Percentiles rank a stretch among this genome's conserved stretches.
Evolutionary conservation across 2,329 filamentous ascomycete species (phyloP).

Genomic region (Ophiostoma tasmaniense): DNA sequence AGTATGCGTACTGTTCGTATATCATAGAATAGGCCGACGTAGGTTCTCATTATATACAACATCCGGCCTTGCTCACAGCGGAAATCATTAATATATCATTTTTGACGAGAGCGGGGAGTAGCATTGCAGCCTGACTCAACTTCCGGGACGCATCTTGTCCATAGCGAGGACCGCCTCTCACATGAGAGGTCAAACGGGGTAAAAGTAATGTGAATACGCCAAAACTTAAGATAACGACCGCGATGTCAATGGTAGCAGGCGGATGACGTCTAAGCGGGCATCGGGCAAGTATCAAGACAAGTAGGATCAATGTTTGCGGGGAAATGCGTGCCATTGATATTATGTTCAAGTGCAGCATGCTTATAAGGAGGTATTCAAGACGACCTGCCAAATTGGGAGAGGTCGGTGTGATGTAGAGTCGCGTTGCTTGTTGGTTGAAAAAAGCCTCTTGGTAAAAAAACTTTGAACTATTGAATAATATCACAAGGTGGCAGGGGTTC

Average conservation of each 20-base stretch:
- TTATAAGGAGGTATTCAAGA: background rate
- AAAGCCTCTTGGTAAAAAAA: background rate
- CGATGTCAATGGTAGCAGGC: background rate
- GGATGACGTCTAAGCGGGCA: background rate
- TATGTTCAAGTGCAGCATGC: background rate
- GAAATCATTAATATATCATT: too few species aligned
- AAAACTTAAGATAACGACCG: too few species aligned
- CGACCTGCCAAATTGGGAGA: background rate
- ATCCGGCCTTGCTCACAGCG: too few species aligned
- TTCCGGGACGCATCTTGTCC: too few species aligned
- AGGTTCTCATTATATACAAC: too few species aligned
- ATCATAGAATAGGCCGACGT: too few species aligned
- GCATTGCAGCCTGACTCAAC: too few species aligned
- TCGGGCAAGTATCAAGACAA: background rate
- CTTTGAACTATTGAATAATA: background rate
- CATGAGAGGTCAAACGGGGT: too few species aligned
- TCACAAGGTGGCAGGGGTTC: background rate
- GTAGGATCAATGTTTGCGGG: background rate
- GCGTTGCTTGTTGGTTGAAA: background rate
- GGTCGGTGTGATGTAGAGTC: background rate
- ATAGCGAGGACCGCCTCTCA: too few species aligned
- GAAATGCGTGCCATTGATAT: background rate
- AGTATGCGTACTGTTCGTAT: too few species aligned
- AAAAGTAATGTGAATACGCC: too few species aligned
- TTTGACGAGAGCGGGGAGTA: too few species aligned